phyloP scores from a whole-genome alignment of 495 filamentous ascomycete genomes.

The Cetradonia linearis region DNA sequence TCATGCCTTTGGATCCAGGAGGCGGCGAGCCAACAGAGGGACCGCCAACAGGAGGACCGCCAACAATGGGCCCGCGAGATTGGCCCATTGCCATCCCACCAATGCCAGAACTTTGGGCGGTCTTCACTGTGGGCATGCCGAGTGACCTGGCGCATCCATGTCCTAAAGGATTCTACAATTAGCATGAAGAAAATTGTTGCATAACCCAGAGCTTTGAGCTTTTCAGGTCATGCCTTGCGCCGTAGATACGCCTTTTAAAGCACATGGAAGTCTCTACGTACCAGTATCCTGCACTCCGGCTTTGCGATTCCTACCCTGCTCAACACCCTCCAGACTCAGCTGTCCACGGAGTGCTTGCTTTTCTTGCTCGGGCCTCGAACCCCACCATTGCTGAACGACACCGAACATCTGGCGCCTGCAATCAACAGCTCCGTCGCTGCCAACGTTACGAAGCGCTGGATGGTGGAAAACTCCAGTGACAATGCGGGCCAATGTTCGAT shows the following conservation, averaged over 20 bases:
- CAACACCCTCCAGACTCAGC: constrained; percentile 65
- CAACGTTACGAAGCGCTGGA: constrained; percentile 59
- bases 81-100: constrained; percentile 25
- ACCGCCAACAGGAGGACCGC: too few species aligned
- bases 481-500: constrained; percentile 59
- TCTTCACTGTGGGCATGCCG: constrained; percentile 38
- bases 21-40: constrained; percentile 8
- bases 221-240: neutral
- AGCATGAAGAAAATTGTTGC: neutral
- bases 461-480: constrained; percentile 80
- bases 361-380: constrained; percentile 47
- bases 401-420: constrained; percentile 68
- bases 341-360: constrained; percentile 56
- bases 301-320: constrained; percentile 68
- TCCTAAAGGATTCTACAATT: constrained; percentile 24
- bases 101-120: constrained; percentile 27
- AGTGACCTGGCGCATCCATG: constrained; percentile 75
- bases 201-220: neutral
- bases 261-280: neutral
- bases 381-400: constrained; percentile 74
- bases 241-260: neutral
- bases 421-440: constrained; percentile 61
- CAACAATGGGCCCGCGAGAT: constrained; percentile 10
- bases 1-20: neutral
- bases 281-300: constrained; percentile 69